These are phyloP conservation scores for Salix koriyanagi DNA, from an alignment of 345 rosid genomes.

Conservation along the genomic window DNA sequence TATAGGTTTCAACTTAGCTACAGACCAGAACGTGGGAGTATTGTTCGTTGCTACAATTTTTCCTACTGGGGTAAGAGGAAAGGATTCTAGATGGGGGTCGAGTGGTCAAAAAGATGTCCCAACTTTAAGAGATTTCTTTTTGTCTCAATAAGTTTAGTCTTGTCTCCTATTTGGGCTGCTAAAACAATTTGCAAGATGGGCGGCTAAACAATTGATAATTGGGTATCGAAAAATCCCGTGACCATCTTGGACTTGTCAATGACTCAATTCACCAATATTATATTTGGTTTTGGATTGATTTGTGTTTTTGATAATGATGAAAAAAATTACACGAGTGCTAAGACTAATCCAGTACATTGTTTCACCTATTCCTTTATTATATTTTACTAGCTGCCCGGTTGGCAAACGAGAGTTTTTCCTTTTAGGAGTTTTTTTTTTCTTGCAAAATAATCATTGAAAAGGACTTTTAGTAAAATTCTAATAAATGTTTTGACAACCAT, in stretches of 20 bases:
- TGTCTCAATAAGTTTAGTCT: not conserved
- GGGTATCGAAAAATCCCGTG: not conserved
- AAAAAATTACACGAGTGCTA: no score
- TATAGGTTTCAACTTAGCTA: no score
- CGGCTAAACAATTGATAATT: not conserved
- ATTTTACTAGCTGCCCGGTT: no score
- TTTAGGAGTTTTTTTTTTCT: no score
- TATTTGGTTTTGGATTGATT: not conserved
- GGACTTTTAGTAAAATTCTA: no score
- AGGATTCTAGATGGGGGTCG: not conserved
- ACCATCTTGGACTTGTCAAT: not conserved
- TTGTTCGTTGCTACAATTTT: not conserved
- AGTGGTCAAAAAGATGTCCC: not conserved
- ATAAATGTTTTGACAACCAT: no score
- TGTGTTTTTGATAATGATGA: not conserved
- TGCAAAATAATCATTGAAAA: no score
- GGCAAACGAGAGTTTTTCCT: no score
- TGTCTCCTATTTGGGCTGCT: not conserved
- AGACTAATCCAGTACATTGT: no score
- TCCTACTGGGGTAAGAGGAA: not conserved
- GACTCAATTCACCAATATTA: not conserved
- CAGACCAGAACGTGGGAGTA: not conserved
- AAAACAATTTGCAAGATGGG: not conserved
- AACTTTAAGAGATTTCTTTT: not conserved
- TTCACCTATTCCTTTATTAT: no score